phyloP scores from a whole-genome alignment of 495 filamentous ascomycete species.

The Talaromyces ruber region DNA sequence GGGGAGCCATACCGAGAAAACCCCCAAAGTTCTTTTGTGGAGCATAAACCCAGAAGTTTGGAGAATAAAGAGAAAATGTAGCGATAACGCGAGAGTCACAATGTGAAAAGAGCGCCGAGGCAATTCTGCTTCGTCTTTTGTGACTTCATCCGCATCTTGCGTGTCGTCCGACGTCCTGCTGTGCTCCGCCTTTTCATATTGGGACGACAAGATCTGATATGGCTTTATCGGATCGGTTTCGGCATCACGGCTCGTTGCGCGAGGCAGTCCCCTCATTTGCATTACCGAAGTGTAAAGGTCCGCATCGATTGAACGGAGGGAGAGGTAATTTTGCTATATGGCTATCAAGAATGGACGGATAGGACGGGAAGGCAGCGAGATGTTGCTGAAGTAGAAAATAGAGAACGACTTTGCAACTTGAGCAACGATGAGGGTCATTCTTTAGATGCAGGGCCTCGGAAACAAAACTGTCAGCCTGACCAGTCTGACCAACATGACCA shows the following conservation, averaged over 20 bases:
- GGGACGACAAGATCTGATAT: not conserved
- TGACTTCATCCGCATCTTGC: not conserved
- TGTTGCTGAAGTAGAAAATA: not conserved
- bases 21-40: not conserved
- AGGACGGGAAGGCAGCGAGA: not conserved
- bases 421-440: not conserved
- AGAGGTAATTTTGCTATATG: not conserved
- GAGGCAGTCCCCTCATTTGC: not conserved
- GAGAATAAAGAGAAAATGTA: not conserved
- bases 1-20: not conserved
- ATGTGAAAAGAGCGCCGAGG: not conserved
- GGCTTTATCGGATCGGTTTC: not conserved
- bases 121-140: not conserved
- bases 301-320: not conserved
- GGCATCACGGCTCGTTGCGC: not conserved
- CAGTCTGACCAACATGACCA: not conserved
- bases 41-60: not conserved
- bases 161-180: not conserved
- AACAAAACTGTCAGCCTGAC: not conserved
- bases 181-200: not conserved
- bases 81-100: not conserved
- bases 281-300: not conserved
- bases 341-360: not conserved
- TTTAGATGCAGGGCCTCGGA: not conserved
- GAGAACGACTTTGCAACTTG: not conserved